Evolutionary conservation across 352 stramenopile species (phyloP), one percentile per base, ranked within the genome.

Genomic region (Globisporangium mamillatum): DNA sequence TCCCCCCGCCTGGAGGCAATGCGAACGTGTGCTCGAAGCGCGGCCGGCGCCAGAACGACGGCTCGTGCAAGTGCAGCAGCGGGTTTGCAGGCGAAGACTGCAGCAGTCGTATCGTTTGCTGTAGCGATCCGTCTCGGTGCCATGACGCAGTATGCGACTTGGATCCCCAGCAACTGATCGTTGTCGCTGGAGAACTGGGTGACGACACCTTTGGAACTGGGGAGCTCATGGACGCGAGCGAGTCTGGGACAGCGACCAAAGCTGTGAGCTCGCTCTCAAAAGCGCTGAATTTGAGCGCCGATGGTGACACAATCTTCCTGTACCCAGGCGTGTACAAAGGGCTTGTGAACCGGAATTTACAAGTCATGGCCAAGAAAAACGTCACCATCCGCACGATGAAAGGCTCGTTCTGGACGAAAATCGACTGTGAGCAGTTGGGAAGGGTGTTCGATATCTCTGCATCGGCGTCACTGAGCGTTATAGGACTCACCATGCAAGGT

Each of bases 51-150:
- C 73, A 69, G 38, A 73, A 62, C 10, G 58, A 75, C 38, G 82
- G 82, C 5, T 68, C 25, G 2, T 92, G 84, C 44, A 74, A 64
- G 18, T 92, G 84, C 60, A 91, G 72, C 36, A 78, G 89, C n/a
- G 84, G 84, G 7, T 90, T 91, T 66, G 89, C 78, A 4, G 81
- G 84, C 0, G 84, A 92, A 75, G 79, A 66, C 16, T 92, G 84
- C 62, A 89, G 70, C 60, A 91, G 89, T 54, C 75, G 75, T n/a
- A 72, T 91, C 1, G 67, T 90, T 1, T 92, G 84, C 54, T 92
- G 84, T 36, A 66, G 64, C 0, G 73, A 91, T 54, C 62, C 70
- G 1, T 24, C 7, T 4, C 71, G 71, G 0, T 92, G 84, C 22
- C 60, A 69, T 22, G 64, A 91, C 32, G 4, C 50, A 0, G 70